Base-by-base conservation (phyloP, 108 stramenopile species). In the Nitzschia palea region DNA sequence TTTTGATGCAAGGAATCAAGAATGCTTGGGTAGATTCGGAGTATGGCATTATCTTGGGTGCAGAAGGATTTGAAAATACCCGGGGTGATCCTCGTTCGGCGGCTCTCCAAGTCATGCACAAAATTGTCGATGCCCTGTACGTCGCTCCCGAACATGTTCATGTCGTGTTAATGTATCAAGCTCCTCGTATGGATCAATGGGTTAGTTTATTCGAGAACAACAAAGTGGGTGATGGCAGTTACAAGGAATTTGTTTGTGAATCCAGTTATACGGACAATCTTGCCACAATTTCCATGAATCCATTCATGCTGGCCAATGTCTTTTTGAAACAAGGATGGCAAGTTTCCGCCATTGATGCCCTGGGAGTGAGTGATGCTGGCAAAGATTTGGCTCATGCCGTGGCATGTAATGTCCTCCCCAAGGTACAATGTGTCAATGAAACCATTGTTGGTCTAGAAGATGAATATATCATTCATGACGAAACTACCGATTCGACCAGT, bases 101-200 rank as follows among this genome's bases (percentile, higher is more conserved):
- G 22, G 65, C 52, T 22, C 17, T 65, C 28, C 43, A 40, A 34
- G 25, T 64, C 5, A 65, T 73, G 31, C 54, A 54, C 17, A 40
- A 47, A 9, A 59, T 73, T 27, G 37, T 35, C 1, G 2, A 20
- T 2, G 27, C n/a, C 5, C 27, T 55, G 18, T n/a, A 65, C 20
- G 44, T 65, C 23, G 3, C 43, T 20, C 15, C 36, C 17, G 34
- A 60, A 8, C 48, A 65, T 44, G 59, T 74, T n/a, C 73, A 55
- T 8, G 31, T 74, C 18, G 57, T 68, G 30, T 40, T 74, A 23
- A 20, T 53, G 2, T 74, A 74, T 40, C 29, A 50, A 53, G 27
- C 20, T n/a, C 74, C 74, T 14, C 55, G 74, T 29, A 36, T 67
- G 5, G 66, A 67, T 18, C 74, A 74, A 25, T 74, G 74, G 74